Percentiles rank a stretch among this genome's conserved stretches.
These are phyloP conservation scores for Chenopodium formosanum DNA, from an alignment of 148 eudicot species.

Conservation along the genomic window DNA sequence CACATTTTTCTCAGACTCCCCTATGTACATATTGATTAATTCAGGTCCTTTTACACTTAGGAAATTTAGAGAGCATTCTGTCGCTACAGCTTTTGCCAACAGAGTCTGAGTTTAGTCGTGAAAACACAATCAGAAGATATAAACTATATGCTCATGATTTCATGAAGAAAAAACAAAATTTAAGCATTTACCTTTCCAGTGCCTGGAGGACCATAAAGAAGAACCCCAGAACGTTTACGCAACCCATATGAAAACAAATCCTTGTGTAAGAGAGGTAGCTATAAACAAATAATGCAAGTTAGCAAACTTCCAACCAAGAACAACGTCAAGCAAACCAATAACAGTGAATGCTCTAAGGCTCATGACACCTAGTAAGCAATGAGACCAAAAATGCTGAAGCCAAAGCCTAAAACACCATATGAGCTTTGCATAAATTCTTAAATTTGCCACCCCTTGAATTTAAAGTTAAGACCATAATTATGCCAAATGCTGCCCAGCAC, in stretches of 20 bases:
- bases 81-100: constrained; percentile 99
- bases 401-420: neutral
- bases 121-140: constrained; percentile 19
- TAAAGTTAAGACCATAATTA: no score
- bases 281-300: constrained; percentile 24
- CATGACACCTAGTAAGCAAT: neutral
- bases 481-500: no score
- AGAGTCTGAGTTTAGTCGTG: constrained; percentile 59
- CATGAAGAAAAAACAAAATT: neutral
- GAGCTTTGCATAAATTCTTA: neutral
- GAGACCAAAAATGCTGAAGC: neutral
- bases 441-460: neutral
- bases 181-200: constrained; percentile 73
- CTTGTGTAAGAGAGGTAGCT: constrained; percentile 95
- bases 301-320: neutral
- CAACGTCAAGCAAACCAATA: constrained; percentile 11
- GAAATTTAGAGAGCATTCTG: constrained; percentile 94
- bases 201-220: constrained; percentile 99
- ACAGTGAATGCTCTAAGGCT: neutral
- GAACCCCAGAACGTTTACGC: constrained; percentile 98
- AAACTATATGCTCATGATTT: constrained; percentile 3
- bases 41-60: constrained; percentile 98
- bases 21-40: constrained; percentile 97
- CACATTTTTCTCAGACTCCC: constrained; percentile 95
- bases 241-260: constrained; percentile 95